Evolutionary conservation across 2,329 filamentous ascomycete species (phyloP), one percentile per base, ranked within the genome.

Genomic region (Xylariaceae sp.): DNA sequence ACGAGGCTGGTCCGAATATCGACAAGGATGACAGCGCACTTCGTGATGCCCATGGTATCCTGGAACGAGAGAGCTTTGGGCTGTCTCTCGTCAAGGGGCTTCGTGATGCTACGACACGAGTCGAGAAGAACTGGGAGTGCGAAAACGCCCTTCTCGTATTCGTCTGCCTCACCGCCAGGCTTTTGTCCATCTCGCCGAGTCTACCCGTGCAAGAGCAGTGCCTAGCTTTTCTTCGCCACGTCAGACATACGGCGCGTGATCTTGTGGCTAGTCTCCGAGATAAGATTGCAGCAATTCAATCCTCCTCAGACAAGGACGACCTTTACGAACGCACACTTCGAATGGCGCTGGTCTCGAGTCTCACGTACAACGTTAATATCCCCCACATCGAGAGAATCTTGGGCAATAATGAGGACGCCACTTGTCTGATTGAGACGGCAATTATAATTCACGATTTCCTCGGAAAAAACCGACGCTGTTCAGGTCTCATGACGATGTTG

Each of bases 81-180:
- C 14, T 25, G 14, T 17, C 24, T 11, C 25, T 33, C 10, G 7
- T 33, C 14, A 12, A 24, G 12, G 31, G 17, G 16, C 26, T 33
- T 11, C 25, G 19, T n/a, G 15, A 14, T 10, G 19, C 26, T 15
- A 15, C 22, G 10, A 14, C 10, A 2, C 35, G 31, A 5, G 16
- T 37, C 11, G 5, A 19, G 13, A 12, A 29, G 16, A 37, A 33
- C 9, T 37, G 35, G 35, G 35, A 37, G 12, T 37, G 35, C 15
- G 35, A 33, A 5, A 13, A 19, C 15, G n/a, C 30, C 13, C 10
- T 37, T 4, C 16, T 37, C 9, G 14, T 27, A 3, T n/a, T 33
- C 12, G 15, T 25, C 11, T 8, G 4, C 6, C 19, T 37, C 5
- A 33, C 27, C 19, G 26, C 24, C 13, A 33, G 31, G 16, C 9